phyloP scores from a whole-genome alignment of 2,329 filamentous ascomycete species.

The Leptographium flavum region DNA sequence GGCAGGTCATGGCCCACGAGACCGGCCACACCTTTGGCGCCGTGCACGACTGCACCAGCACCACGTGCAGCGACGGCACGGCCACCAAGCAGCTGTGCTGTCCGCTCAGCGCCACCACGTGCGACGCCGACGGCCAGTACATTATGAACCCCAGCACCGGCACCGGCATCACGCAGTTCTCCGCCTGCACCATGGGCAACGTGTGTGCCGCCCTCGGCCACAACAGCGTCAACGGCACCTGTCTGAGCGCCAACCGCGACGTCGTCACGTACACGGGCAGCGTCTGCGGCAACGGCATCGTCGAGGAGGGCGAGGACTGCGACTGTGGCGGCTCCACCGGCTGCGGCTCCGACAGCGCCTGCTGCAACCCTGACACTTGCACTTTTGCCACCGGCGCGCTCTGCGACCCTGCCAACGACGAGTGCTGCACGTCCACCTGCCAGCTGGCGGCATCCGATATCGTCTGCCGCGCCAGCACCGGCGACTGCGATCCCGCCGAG shows the following conservation, averaged over 20 bases:
- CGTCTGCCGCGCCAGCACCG: constrained; percentile 68
- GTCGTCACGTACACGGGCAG: constrained; percentile 69
- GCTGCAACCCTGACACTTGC: constrained; percentile 79
- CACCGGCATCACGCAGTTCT: constrained; percentile 62
- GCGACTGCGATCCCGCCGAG: constrained; percentile 75
- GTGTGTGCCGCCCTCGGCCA: constrained; percentile 76
- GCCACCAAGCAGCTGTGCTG: constrained; percentile 52
- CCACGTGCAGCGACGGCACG: constrained; percentile 51
- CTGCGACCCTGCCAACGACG: constrained; percentile 71
- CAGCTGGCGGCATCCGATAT: constrained; percentile 51
- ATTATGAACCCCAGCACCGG: constrained; percentile 95
- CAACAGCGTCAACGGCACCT: constrained; percentile 60
- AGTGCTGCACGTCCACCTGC: constrained; percentile 59
- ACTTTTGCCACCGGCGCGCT: constrained; percentile 62
- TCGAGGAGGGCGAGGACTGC: constrained; percentile 86
- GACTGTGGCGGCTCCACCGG: constrained; percentile 71
- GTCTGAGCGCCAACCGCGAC: constrained; percentile 73
- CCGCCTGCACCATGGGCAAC: constrained; percentile 79
- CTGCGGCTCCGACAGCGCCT: constrained; percentile 56
- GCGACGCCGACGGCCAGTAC: constrained; percentile 63
- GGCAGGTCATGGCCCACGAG: constrained; percentile 94
- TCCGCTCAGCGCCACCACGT: constrained; percentile 51
- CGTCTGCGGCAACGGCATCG: constrained; percentile 93
- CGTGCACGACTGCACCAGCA: constrained; percentile 73
- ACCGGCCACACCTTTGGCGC: constrained; percentile 90